These are phyloP conservation scores for Lachancea nothofagi DNA, from an alignment of 805 yeast genomes.

Conservation along the genomic window DNA sequence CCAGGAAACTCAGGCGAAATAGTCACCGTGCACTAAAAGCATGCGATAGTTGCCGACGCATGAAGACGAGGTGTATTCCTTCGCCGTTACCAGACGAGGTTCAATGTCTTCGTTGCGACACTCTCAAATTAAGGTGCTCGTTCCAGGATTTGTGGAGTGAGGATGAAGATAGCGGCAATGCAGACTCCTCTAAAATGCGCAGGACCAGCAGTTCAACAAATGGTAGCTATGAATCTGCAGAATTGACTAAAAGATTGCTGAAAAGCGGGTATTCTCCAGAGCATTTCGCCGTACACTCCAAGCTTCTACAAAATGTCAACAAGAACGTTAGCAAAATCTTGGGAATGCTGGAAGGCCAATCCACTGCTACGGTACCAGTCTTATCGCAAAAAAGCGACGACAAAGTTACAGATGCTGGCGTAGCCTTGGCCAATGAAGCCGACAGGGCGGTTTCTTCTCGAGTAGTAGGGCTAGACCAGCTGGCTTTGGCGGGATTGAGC, in stretches of 20 bases:
- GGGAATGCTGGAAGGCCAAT: constrained; percentile 9
- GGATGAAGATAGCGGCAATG: constrained; percentile 2
- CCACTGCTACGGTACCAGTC: background rate
- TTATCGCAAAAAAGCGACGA: background rate
- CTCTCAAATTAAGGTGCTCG: constrained; percentile 48
- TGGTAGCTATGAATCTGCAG: constrained; percentile 11
- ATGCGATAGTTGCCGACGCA: constrained; percentile 49
- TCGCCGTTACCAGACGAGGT: constrained; percentile 38
- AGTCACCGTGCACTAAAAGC: constrained; percentile 43
- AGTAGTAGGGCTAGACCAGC: background rate
- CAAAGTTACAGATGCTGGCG: background rate
- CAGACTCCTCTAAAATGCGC: background rate
- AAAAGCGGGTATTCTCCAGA: constrained; percentile 16
- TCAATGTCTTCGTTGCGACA: constrained; percentile 55
- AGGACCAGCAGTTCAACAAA: background rate
- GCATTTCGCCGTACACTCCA: constrained; percentile 14
- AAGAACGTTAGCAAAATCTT: constrained; percentile 14
- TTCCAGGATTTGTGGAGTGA: constrained; percentile 33
- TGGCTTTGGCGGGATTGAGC: constrained; percentile 1
- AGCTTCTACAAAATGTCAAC: constrained; percentile 16
- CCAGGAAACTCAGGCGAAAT: constrained; percentile 9
- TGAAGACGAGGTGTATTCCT: constrained; percentile 59
- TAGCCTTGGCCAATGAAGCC: constrained; percentile 8
- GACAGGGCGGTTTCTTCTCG: constrained; percentile 3
- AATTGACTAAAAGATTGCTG: constrained; percentile 15